Conservation (phyloP, 2,329 filamentous ascomycete species). For the Ophiostoma himal-ulmi region DNA sequence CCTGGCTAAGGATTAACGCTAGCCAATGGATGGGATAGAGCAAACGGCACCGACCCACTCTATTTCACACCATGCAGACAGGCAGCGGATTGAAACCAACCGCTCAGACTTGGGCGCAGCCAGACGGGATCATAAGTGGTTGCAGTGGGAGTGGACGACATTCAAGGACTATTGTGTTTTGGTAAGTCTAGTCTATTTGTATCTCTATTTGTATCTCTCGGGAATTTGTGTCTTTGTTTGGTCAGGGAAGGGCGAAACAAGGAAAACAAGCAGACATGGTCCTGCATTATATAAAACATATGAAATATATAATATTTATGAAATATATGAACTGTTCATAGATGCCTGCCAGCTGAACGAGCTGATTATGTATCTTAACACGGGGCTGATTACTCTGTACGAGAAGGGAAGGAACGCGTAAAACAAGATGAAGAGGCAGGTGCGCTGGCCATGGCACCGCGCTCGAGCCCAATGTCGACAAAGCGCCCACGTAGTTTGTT, state of each 20-base stretch:
- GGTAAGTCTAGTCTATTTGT: background rate
- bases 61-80: background rate
- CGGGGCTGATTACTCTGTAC: too few relatives aligned
- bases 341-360: too few relatives aligned
- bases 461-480: constrained; percentile 4
- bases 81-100: constrained; percentile 17
- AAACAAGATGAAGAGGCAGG: background rate
- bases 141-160: background rate
- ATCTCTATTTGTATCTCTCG: background rate
- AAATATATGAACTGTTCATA: too few relatives aligned
- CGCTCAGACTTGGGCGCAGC: constrained; percentile 15
- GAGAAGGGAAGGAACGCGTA: background rate
- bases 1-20: constrained; percentile 12
- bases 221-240: background rate
- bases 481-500: background rate
- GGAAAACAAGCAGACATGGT: too few relatives aligned
- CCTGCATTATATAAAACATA: too few relatives aligned
- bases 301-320: too few relatives aligned
- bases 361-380: background rate
- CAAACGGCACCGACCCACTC: background rate
- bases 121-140: constrained; percentile 13
- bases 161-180: constrained; percentile 3
- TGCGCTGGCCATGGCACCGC: background rate
- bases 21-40: constrained; percentile 6
- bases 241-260: background rate